phyloP scores from a whole-genome alignment of 2,329 filamentous ascomycete species.

The Hymenoscyphus linearis region DNA sequence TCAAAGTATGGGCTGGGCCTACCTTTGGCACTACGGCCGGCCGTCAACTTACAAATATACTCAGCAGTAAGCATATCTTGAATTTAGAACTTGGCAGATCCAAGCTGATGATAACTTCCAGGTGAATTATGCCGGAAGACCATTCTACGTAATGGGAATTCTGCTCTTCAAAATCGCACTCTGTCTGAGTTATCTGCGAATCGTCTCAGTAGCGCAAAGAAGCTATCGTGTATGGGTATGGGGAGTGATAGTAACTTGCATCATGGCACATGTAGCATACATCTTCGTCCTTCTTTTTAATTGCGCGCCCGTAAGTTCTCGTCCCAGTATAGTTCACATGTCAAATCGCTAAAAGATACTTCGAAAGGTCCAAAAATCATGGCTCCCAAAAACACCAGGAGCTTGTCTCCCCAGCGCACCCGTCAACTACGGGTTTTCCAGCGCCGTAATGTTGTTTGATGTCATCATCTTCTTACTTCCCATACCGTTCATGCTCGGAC shows the following conservation, averaged over 20 bases:
- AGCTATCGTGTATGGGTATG: background rate
- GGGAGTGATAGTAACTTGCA: background rate
- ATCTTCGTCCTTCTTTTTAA: background rate
- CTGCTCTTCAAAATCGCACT: constrained; percentile 13
- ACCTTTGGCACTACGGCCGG: background rate
- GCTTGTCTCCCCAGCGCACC: constrained; percentile 33
- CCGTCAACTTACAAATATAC: background rate
- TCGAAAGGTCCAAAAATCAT: constrained; percentile 26
- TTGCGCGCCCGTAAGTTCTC: background rate
- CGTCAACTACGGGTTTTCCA: constrained; percentile 30
- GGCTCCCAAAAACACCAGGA: constrained; percentile 28
- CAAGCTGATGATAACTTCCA: background rate
- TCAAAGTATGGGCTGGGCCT: constrained; percentile 2
- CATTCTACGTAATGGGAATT: constrained; percentile 13
- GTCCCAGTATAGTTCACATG: background rate
- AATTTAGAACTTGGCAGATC: background rate
- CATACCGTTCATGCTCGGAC: constrained; percentile 12
- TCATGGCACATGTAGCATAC: background rate
- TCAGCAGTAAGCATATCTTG: background rate
- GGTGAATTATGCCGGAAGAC: constrained; percentile 13
- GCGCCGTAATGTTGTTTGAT: constrained; percentile 3
- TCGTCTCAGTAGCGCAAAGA: constrained; percentile 8
- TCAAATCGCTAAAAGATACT: background rate
- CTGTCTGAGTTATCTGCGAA: constrained; percentile 14
- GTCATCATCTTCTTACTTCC: constrained; percentile 15